Evolutionary conservation across 2,329 filamentous ascomycete genomes (phyloP).

Genomic region (Polytolypa hystricis): DNA sequence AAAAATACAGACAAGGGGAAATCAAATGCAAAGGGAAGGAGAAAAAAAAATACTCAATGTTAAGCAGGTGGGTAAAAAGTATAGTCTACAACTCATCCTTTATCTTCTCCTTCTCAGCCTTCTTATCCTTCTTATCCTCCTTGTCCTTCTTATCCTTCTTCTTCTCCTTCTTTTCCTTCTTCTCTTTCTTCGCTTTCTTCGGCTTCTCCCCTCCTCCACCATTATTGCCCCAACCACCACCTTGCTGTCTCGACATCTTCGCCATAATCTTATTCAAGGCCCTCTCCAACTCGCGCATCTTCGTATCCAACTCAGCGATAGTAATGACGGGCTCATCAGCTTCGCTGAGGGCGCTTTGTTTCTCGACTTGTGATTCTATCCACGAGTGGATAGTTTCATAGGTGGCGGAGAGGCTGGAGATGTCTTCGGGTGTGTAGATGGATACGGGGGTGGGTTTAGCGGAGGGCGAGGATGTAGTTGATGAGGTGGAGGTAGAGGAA

Average conservation of each 20-base stretch:
- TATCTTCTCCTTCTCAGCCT: slow-evolving; percentile 4
- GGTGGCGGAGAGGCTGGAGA: slow-evolving; percentile 52
- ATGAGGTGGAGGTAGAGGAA: slow-evolving; percentile 25
- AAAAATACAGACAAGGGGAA: too few relatives aligned
- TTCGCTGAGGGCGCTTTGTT: slow-evolving; percentile 58
- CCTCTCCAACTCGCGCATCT: slow-evolving; percentile 59
- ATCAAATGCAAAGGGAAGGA: too few relatives aligned
- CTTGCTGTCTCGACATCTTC: slow-evolving; percentile 40
- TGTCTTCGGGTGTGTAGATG: slow-evolving; percentile 62
- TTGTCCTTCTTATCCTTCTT: slow-evolving; percentile 19
- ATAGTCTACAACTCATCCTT: slow-evolving; percentile 13
- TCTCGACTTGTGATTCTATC: slow-evolving; percentile 59
- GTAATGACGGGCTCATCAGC: slow-evolving; percentile 67
- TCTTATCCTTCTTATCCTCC: slow-evolving; percentile 17
- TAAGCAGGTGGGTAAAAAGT: background rate
- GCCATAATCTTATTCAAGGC: slow-evolving; percentile 61
- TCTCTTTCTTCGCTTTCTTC: slow-evolving; percentile 17
- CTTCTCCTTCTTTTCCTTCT: slow-evolving; percentile 16
- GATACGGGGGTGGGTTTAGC: slow-evolving; percentile 37
- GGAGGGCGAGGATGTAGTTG: slow-evolving; percentile 22
- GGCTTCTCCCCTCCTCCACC: slow-evolving; percentile 22
- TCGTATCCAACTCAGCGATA: slow-evolving; percentile 58
- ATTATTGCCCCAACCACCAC: slow-evolving; percentile 16
- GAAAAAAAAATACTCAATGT: too few relatives aligned
- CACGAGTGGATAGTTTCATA: slow-evolving; percentile 56